phyloP scores from a whole-genome alignment of 2,329 filamentous ascomycete species.

The Penicillium crustosum region DNA sequence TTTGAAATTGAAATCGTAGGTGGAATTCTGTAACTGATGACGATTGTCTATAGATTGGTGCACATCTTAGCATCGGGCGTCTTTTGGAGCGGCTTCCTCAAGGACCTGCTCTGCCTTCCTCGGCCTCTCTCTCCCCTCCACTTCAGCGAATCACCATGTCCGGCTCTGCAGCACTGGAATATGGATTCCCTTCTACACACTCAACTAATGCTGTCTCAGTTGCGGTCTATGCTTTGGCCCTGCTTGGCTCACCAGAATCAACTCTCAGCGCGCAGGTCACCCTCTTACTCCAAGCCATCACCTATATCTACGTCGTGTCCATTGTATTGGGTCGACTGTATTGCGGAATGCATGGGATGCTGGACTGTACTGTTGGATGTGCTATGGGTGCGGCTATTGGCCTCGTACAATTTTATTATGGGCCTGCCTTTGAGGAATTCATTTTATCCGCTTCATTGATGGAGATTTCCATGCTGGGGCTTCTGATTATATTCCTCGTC shows the following conservation, averaged over 20 bases:
- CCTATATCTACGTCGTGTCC: conserved; percentile 82
- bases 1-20: background rate
- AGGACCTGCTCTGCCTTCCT: conserved; percentile 90
- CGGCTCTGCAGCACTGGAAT: conserved; percentile 88
- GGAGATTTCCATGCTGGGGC: conserved; percentile 62
- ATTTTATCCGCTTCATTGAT: conserved; percentile 64
- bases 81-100: conserved; percentile 88
- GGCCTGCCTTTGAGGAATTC: conserved; percentile 65
- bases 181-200: conserved; percentile 95
- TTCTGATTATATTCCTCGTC: conserved; percentile 72
- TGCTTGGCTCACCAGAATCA: conserved; percentile 66
- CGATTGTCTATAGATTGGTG: conserved; percentile 45
- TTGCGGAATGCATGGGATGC: conserved; percentile 97
- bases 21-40: background rate
- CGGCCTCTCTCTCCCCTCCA: conserved; percentile 87
- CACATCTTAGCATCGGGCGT: conserved; percentile 77
- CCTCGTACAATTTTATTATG: conserved; percentile 55
- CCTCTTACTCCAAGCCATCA: conserved; percentile 63
- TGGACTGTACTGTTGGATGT: conserved; percentile 83
- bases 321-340: conserved; percentile 91
- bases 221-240: conserved; percentile 75
- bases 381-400: conserved; percentile 68
- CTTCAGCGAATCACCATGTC: conserved; percentile 97
- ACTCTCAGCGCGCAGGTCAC: conserved; percentile 60
- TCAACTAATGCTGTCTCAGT: conserved; percentile 96